Percentiles rank a stretch among this genome's conserved stretches.
Conservation (phyloP, 2,329 filamentous ascomycete genomes). For the Tolypocladium ophioglossoides region DNA sequence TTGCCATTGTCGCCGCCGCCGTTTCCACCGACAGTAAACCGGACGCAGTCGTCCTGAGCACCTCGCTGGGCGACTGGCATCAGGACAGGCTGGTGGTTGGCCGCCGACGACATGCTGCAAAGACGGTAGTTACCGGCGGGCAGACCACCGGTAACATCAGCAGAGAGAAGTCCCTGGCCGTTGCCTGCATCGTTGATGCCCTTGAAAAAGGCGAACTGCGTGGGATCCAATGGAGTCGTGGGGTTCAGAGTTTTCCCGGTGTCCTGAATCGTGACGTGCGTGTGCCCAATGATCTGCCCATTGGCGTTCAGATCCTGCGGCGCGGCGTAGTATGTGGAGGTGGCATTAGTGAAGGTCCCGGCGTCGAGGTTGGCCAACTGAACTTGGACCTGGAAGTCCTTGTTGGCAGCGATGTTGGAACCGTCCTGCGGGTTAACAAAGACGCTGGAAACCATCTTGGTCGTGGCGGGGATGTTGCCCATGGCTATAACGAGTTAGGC, state of each 20-base stretch:
- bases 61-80: conserved; percentile 60
- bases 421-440: conserved; percentile 42
- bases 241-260: conserved; percentile 41
- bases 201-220: conserved; percentile 53
- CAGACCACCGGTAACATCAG: conserved; percentile 46
- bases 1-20: conserved; percentile 7
- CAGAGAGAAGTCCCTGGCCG: conserved; percentile 40
- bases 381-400: conserved; percentile 42
- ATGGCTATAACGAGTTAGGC: conserved; percentile 29
- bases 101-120: conserved; percentile 51
- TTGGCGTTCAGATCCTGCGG: conserved; percentile 39
- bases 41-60: conserved; percentile 54
- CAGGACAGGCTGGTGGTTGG: conserved; percentile 56
- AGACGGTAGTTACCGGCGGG: conserved; percentile 53
- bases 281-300: conserved; percentile 47
- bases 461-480: conserved; percentile 46
- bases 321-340: conserved; percentile 49
- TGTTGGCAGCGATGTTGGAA: conserved; percentile 33
- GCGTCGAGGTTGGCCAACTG: conserved; percentile 41
- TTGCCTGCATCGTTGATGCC: conserved; percentile 54
- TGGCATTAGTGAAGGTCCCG: conserved; percentile 51
- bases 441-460: conserved; percentile 47
- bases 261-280: conserved; percentile 48
- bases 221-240: conserved; percentile 38
- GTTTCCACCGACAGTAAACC: conserved; percentile 39